Conservation (phyloP, 2,329 filamentous ascomycete genomes). For the Clonostachys chloroleuca region DNA sequence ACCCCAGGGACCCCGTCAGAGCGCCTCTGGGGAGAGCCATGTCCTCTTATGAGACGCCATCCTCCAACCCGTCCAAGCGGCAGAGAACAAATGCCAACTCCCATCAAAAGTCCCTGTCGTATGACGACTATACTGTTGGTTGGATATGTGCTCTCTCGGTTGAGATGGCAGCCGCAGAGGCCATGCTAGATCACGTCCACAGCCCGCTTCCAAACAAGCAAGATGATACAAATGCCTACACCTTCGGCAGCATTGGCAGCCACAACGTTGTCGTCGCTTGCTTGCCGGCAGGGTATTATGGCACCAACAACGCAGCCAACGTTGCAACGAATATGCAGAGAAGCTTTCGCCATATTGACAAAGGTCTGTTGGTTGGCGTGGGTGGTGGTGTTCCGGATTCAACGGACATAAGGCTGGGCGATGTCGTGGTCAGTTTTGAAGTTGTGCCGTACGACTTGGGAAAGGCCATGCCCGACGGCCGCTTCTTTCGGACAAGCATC, state of each 20-base stretch:
- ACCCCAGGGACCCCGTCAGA: no score
- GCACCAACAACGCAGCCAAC: conserved; percentile 5
- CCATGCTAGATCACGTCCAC: conserved; percentile 13
- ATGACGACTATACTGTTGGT: conserved; percentile 12
- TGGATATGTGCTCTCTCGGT: conserved; percentile 16
- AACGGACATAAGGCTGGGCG: conserved; percentile 11
- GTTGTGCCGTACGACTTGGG: conserved; percentile 13
- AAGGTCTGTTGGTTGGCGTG: conserved; percentile 13
- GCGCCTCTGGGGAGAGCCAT: no score
- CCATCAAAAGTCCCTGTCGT: no score
- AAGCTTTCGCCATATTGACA: not conserved
- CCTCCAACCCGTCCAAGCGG: no score
- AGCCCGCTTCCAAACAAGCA: conserved; percentile 3
- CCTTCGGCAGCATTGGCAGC: conserved; percentile 11
- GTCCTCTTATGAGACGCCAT: no score
- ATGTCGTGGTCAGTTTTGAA: conserved; percentile 11
- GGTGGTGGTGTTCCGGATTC: conserved; percentile 11
- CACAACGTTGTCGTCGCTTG: conserved; percentile 19
- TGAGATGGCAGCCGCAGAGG: conserved; percentile 14
- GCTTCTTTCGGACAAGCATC: not conserved
- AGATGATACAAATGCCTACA: conserved; percentile 16
- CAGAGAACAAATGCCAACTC: no score
- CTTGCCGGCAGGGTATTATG: conserved; percentile 11
- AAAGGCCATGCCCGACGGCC: conserved; percentile 3
- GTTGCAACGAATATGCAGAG: conserved; percentile 2